phyloP scores from a whole-genome alignment of 2,329 filamentous ascomycete species.

The Aspergillus fijiensis region DNA sequence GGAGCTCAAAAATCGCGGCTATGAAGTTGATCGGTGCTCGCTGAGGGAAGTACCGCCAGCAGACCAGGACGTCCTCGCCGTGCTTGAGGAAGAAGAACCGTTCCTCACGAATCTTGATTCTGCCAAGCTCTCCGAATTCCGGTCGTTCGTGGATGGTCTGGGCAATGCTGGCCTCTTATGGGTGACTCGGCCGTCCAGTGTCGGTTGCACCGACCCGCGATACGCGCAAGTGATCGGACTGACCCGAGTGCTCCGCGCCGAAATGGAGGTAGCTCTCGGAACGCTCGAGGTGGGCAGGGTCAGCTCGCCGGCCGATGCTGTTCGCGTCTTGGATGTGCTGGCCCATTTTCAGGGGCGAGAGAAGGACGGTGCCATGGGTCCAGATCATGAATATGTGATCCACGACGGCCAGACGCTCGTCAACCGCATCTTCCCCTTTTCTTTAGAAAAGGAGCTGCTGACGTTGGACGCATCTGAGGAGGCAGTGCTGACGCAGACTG shows the following conservation, averaged over 20 bases:
- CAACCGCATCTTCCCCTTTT: constrained; percentile 13
- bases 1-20: too few species aligned
- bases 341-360: too few species aligned
- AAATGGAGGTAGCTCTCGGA: constrained; percentile 28
- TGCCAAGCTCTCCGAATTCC: constrained; percentile 3
- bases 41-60: too few species aligned
- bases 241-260: constrained; percentile 29
- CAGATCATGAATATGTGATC: too few species aligned
- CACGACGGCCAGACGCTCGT: too few species aligned
- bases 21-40: too few species aligned
- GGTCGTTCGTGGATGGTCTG: not conserved
- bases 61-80: too few species aligned
- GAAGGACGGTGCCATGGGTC: too few species aligned
- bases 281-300: constrained; percentile 24
- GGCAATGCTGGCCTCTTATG: constrained; percentile 26
- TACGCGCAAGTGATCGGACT: constrained; percentile 30
- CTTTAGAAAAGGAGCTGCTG: not conserved
- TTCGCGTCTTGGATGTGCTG: too few species aligned
- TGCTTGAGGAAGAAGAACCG: not conserved
- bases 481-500: constrained; percentile 16
- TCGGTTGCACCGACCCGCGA: constrained; percentile 28
- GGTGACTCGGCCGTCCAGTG: constrained; percentile 26
- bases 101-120: constrained; percentile 13
- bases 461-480: not conserved
- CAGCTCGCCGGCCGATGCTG: too few species aligned